Percentiles rank a stretch among this genome's conserved stretches.
Conservation (phyloP, 2,329 filamentous ascomycete species). For the Huntiella omanensis region DNA sequence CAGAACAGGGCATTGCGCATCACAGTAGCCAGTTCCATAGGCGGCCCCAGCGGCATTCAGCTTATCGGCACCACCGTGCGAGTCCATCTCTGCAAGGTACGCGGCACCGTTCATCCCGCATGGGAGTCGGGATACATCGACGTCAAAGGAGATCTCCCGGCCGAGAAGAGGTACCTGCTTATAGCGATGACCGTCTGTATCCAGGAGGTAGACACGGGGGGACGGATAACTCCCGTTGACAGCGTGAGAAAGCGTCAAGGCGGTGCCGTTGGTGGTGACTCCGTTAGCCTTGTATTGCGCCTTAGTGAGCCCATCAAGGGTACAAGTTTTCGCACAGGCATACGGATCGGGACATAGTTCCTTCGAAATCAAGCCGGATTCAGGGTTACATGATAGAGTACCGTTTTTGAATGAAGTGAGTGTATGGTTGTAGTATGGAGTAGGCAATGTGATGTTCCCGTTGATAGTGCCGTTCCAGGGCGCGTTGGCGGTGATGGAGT, state of each 20-base stretch:
- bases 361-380: neutral
- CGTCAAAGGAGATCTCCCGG: constrained; percentile 47
- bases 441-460: neutral
- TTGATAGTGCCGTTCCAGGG: neutral
- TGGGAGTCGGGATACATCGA: constrained; percentile 41
- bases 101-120: constrained; percentile 50
- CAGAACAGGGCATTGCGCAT: constrained; percentile 23
- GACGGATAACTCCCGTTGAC: constrained; percentile 25
- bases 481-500: neutral
- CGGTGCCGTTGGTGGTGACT: constrained; percentile 25
- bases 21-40: constrained; percentile 38
- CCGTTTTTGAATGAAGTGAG: neutral
- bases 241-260: constrained; percentile 31
- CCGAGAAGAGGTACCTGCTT: constrained; percentile 40
- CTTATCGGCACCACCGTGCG: constrained; percentile 28
- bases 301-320: constrained; percentile 24
- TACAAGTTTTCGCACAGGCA: constrained; percentile 26
- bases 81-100: constrained; percentile 36
- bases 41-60: constrained; percentile 29
- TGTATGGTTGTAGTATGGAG: neutral
- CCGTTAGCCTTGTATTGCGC: constrained; percentile 26
- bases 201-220: constrained; percentile 37
- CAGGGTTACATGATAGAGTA: neutral
- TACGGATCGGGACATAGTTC: neutral
- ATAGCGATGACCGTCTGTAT: constrained; percentile 30